phyloP scores from a whole-genome alignment of 768 basidiomycete genomes.

The Rhodotorula diobovata region DNA sequence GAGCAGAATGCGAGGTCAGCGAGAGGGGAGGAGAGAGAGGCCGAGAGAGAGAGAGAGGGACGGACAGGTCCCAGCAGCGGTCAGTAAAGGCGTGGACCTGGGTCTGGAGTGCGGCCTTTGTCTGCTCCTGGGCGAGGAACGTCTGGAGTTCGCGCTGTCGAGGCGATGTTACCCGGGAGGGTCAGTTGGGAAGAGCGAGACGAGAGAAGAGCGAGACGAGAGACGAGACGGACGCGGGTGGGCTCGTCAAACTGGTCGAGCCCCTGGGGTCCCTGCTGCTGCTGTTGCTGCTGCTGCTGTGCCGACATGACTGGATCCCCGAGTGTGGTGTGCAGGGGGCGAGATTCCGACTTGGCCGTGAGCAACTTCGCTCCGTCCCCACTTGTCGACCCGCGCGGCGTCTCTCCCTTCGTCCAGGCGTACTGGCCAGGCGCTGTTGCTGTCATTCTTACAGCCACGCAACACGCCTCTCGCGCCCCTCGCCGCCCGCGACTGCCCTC shows the following conservation, averaged over 20 bases:
- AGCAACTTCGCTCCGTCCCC: neutral
- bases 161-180: too few species aligned
- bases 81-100: conserved; percentile 70
- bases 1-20: neutral
- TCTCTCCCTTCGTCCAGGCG: too few species aligned
- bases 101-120: conserved; percentile 55
- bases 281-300: conserved; percentile 17
- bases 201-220: neutral
- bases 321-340: too few species aligned
- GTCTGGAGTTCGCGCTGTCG: conserved; percentile 58
- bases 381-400: too few species aligned
- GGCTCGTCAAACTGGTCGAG: conserved; percentile 29
- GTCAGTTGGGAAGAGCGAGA: neutral
- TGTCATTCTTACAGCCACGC: too few species aligned
- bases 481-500: too few species aligned
- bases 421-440: too few species aligned
- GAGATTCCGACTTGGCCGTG: neutral
- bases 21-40: neutral
- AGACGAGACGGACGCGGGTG: neutral
- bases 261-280: conserved; percentile 5
- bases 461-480: too few species aligned
- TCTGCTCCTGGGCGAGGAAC: conserved; percentile 78
- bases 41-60: conserved; percentile 38
- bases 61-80: conserved; percentile 65
- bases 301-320: neutral